These are phyloP conservation scores for Abrus precatorius DNA, from an alignment of 306 rosid species.

Conservation along the genomic window DNA sequence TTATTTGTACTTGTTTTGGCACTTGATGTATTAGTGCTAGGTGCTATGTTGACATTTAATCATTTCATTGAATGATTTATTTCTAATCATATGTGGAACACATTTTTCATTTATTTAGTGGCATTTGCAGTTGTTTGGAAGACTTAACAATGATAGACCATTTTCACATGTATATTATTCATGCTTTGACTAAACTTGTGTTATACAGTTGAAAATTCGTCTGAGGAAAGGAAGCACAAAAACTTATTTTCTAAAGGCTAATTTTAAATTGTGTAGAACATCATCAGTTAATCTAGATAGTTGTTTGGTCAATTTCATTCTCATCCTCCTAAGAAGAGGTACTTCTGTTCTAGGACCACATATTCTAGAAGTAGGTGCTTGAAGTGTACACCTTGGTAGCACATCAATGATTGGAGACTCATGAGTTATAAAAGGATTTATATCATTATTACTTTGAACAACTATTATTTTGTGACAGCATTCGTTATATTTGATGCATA, in stretches of 20 bases:
- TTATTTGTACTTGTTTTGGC: constrained; percentile 1
- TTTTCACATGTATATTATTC: constrained; percentile 31
- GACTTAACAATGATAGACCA: constrained; percentile 36
- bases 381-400: constrained; percentile 31
- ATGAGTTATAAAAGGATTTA: neutral
- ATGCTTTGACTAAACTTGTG: neutral
- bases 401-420: constrained; percentile 8
- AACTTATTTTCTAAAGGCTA: constrained; percentile 22
- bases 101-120: constrained; percentile 38
- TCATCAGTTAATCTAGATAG: constrained; percentile 14
- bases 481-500: constrained; percentile 28
- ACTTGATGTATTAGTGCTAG: constrained; percentile 7
- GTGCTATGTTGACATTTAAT: constrained; percentile 13
- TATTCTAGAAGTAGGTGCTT: neutral
- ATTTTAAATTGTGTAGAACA: neutral
- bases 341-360: constrained; percentile 14
- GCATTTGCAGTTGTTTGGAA: constrained; percentile 7
- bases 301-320: constrained; percentile 25
- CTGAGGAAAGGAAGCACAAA: constrained; percentile 4
- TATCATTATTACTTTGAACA: neutral
- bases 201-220: neutral
- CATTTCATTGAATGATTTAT: constrained; percentile 25
- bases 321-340: neutral
- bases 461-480: constrained; percentile 21
- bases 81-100: constrained; percentile 30